Evolutionary conservation across 1,139 yeast genomes (phyloP).

Genomic region (Pichia sp.): DNA sequence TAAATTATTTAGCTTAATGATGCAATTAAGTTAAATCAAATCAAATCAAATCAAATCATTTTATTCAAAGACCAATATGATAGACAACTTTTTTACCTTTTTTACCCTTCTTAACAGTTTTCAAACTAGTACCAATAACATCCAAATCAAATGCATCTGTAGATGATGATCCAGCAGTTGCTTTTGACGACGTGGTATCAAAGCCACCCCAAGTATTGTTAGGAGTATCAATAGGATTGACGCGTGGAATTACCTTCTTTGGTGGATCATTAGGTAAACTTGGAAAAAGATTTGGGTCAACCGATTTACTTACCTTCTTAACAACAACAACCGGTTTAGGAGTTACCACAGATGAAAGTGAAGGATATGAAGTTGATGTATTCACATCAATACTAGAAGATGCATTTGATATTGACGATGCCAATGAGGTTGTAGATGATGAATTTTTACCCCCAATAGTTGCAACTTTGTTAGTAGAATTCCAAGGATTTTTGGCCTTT

Average conservation of each 20-base stretch:
- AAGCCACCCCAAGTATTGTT: conserved; percentile 32
- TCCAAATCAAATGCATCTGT: conserved; percentile 21
- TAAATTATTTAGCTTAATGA: no score
- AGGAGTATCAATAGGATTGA: conserved; percentile 30
- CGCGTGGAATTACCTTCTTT: conserved; percentile 32
- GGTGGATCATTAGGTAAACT: conserved; percentile 49
- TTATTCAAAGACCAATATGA: conserved; percentile 33
- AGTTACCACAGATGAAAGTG: conserved; percentile 17
- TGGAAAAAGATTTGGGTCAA: conserved; percentile 25
- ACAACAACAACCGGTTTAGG: background rate
- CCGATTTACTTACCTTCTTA: background rate
- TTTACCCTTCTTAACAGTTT: conserved; percentile 30
- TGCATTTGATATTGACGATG: background rate
- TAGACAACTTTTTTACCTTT: conserved; percentile 40
- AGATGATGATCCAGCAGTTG: background rate
- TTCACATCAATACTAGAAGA: background rate
- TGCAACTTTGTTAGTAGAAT: background rate
- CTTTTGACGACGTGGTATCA: background rate
- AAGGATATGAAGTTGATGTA: background rate
- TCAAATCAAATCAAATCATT: background rate
- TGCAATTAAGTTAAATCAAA: no score
- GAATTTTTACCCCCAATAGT: background rate
- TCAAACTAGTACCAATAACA: conserved; percentile 18
- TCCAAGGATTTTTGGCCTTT: conserved; percentile 7
- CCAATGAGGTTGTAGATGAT: background rate